Evolutionary conservation across 768 basidiomycete species (phyloP).

Genomic region (Saitozyma sp.): DNA sequence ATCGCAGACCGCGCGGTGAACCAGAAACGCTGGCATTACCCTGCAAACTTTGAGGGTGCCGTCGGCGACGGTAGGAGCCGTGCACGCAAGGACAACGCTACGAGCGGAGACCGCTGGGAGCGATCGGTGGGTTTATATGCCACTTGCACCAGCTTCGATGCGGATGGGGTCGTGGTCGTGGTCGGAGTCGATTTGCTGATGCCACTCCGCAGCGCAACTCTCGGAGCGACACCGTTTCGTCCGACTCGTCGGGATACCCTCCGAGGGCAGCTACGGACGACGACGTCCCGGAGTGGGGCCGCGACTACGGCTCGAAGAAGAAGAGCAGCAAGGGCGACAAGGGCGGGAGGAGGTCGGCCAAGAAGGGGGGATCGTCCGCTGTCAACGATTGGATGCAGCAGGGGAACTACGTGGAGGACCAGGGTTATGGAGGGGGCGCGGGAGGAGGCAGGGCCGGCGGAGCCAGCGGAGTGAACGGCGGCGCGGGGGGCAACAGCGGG

Average conservation of each 20-base stretch:
- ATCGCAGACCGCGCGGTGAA: slow-evolving; percentile 47
- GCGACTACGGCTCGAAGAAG: slow-evolving; percentile 46
- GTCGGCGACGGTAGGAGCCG: slow-evolving; percentile 30
- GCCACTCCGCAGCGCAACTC: no score
- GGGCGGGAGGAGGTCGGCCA: no score
- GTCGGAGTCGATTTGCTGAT: no score
- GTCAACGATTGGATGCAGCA: no score
- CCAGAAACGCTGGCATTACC: slow-evolving; percentile 52
- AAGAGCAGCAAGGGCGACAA: slow-evolving; percentile 19
- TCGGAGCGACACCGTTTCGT: no score
- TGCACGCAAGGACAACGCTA: slow-evolving; percentile 12
- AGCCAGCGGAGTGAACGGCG: no score
- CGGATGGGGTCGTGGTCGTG: slow-evolving; percentile 1
- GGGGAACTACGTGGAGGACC: no score
- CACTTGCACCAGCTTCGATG: neutral
- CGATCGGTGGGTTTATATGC: slow-evolving; percentile 16
- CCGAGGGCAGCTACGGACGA: slow-evolving; percentile 29
- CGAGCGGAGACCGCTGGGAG: slow-evolving; percentile 41
- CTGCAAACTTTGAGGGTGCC: slow-evolving; percentile 53
- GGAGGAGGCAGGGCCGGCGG: no score
- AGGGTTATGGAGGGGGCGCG: no score
- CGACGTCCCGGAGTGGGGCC: slow-evolving; percentile 53
- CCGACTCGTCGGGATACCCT: slow-evolving; percentile 15
- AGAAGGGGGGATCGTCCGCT: no score
- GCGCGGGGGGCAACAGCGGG: no score